Evolutionary conservation across 2,329 filamentous ascomycete species (phyloP).

Genomic region (Coniochaeta prunicola): DNA sequence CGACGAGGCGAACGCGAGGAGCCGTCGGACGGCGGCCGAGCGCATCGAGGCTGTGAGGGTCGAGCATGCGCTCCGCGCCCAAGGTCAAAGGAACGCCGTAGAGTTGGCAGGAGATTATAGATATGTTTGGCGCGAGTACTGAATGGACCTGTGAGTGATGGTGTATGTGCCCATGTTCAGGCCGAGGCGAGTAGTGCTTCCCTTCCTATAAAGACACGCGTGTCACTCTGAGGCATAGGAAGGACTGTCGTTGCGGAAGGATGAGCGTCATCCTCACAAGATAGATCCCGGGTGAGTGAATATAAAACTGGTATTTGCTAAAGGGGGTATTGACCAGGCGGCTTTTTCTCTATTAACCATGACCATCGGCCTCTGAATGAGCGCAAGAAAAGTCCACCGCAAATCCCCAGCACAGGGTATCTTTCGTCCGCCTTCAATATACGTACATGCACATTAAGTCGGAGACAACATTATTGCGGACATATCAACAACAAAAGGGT

Average conservation of each 20-base stretch:
- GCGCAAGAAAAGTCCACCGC: not conserved
- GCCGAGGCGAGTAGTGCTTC: too few species aligned
- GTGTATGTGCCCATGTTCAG: too few species aligned
- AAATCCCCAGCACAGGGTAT: not conserved
- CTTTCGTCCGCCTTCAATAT: not conserved
- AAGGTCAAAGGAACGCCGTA: not conserved
- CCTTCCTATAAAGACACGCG: too few species aligned
- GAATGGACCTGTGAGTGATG: not conserved
- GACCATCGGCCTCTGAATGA: not conserved
- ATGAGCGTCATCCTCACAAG: too few species aligned
- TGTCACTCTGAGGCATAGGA: too few species aligned
- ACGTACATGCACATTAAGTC: not conserved
- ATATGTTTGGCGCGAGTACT: not conserved
- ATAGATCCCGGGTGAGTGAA: not conserved
- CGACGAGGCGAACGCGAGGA: not conserved
- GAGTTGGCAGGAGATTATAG: not conserved
- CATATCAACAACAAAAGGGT: not conserved
- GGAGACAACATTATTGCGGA: not conserved
- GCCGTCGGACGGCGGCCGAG: not conserved
- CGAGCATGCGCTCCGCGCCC: not conserved
- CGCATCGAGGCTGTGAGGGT: not conserved
- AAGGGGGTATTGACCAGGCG: constrained; percentile 1
- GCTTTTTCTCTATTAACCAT: constrained; percentile 1
- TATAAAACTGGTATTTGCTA: not conserved
- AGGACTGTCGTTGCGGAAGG: too few species aligned